Evolutionary conservation across 2,329 filamentous ascomycete genomes (phyloP), one percentile per base, ranked within the genome.

Genomic region (Nothophaeocryptopus gaeumannii): DNA sequence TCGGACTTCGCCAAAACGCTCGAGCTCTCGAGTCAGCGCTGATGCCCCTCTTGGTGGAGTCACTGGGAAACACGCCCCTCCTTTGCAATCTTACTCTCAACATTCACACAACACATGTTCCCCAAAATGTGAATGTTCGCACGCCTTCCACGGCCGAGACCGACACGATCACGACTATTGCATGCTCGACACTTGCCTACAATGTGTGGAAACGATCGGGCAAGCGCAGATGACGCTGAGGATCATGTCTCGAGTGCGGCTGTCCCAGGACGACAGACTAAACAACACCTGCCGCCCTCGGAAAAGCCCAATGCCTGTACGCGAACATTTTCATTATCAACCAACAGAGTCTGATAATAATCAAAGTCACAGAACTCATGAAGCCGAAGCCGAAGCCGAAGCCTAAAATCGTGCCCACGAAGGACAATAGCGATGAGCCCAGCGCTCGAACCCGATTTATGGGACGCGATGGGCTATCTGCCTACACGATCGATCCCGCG

Each of bases 401-500:
- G 15, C 72, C 69, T 46, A 53, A 66, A 31, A 53, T 56, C 38
- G 55, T 57, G 20, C 51, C 47, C 35, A 47, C 57, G 51, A 61
- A 43, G 26, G 58, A 62, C 45, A 55, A 59, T 33, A 16, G 34
- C 32, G 58, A 61, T 53, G 51, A 50, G 30, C 47, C 65, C 65
- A 58, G 59, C 8, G 55, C 60, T 35, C 57, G 41, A 30, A 65
- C 64, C 7, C 44, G 59, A 26, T 78, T 77, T 64, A 72, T 72
- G 12, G 70, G 74, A 39, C 77, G 83, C 47, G 77, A 85, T 55
- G 85, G 78, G 0, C 77, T 93, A 0, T 81, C 81, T 37, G 72
- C 75, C 14, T 93, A 93, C 69, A 84, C 86, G 41, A 61, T 72
- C 7, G 70, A 81, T 45, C 88, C 88, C 0, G 74, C 78, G 31